phyloP scores from a whole-genome alignment of 1,284 basidiomycete genomes.

The Cryptococcus sp. region DNA sequence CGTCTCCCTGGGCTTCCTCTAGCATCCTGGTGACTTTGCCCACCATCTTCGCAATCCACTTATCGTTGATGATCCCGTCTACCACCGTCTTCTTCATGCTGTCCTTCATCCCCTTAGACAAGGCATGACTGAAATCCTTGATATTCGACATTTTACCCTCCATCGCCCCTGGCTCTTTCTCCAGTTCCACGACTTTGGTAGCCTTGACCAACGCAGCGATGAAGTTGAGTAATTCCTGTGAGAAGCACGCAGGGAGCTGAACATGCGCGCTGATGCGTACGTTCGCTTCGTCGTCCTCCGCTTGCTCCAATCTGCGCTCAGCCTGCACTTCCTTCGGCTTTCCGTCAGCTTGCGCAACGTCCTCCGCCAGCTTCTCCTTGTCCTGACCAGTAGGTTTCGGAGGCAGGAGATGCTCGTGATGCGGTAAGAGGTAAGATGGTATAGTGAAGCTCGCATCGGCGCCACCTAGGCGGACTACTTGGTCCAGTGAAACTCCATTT shows the following conservation, averaged over 20 bases:
- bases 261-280: constrained; percentile 21
- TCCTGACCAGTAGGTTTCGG: constrained; percentile 8
- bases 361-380: constrained; percentile 9
- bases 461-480: constrained; percentile 21
- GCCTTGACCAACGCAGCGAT: constrained; percentile 27
- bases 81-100: constrained; percentile 25
- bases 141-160: constrained; percentile 19
- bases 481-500: not conserved
- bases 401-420: constrained; percentile 26
- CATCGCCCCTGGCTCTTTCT: constrained; percentile 19
- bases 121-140: constrained; percentile 23
- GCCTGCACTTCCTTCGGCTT: constrained; percentile 20
- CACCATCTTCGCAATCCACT: constrained; percentile 32
- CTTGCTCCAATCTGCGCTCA: constrained; percentile 17
- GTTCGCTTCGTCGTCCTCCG: constrained; percentile 23
- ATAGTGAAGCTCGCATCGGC: constrained; percentile 24
- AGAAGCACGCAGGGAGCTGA: constrained; percentile 21
- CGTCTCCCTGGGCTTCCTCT: constrained; percentile 24
- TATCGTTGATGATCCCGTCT: constrained; percentile 24
- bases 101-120: constrained; percentile 26
- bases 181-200: constrained; percentile 26
- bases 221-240: constrained; percentile 27
- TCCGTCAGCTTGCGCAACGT: constrained; percentile 16
- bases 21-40: constrained; percentile 21
- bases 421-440: constrained; percentile 24